phyloP scores from a whole-genome alignment of 169 alveolate species.

The Plasmodium blacklocki region DNA sequence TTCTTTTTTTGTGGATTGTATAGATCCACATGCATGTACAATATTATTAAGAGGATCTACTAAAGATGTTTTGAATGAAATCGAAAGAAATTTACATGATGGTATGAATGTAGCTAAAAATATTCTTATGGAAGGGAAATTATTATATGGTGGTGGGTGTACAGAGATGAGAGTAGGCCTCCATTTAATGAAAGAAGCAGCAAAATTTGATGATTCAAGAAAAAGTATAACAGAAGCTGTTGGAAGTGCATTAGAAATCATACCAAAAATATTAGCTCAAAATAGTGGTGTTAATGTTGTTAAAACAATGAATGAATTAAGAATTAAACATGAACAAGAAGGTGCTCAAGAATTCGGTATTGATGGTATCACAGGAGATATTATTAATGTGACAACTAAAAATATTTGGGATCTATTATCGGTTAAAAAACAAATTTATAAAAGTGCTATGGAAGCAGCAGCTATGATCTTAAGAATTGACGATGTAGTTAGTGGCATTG shows the following conservation, averaged over 20 bases:
- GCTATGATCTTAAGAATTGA: constrained; percentile 96
- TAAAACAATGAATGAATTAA: constrained; percentile 92
- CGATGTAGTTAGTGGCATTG: constrained; percentile 95
- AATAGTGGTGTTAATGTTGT: constrained; percentile 99
- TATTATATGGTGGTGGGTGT: constrained; percentile 99
- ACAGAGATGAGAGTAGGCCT: constrained; percentile 98
- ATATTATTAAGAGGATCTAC: constrained; percentile 98
- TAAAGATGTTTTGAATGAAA: constrained; percentile 98
- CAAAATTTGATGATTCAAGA: constrained; percentile 36
- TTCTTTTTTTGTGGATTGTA: constrained; percentile 89
- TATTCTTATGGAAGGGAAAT: constrained; percentile 95
- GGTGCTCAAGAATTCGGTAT: constrained; percentile 89
- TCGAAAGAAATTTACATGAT: constrained; percentile 98
- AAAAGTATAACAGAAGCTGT: constrained; percentile 96
- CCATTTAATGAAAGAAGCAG: constrained; percentile 90
- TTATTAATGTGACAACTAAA: constrained; percentile 90
- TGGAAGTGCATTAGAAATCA: constrained; percentile 97
- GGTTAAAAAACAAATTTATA: constrained; percentile 96
- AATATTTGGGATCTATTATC: constrained; percentile 95
- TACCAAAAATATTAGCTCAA: constrained; percentile 98
- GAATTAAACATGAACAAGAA: constrained; percentile 89
- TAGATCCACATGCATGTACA: constrained; percentile 98
- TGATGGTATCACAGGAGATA: constrained; percentile 96
- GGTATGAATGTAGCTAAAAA: constrained; percentile 98
- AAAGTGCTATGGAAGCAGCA: constrained; percentile 97